These are phyloP conservation scores for Spizellomyces sp. DNA, from an alignment of 192 early-diverging fungal genomes.

Conservation along the genomic window DNA sequence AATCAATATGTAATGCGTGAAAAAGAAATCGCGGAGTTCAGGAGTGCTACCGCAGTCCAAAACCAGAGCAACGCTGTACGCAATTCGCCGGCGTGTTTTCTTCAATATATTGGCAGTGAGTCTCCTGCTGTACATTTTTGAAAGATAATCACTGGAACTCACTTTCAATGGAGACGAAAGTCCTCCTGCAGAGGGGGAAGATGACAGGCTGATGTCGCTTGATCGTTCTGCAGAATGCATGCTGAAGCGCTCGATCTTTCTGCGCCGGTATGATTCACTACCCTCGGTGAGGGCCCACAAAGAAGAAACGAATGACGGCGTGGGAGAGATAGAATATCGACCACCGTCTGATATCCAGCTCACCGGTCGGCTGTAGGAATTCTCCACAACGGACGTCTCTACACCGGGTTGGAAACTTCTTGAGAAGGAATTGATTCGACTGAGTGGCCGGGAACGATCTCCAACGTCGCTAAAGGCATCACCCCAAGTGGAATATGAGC, in stretches of 20 bases:
- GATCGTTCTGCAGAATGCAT: constrained; percentile 8
- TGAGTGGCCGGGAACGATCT: neutral
- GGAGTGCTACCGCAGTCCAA: constrained; percentile 20
- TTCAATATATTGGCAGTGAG: neutral
- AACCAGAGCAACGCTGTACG: constrained; percentile 28
- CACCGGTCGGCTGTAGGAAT: constrained; percentile 4
- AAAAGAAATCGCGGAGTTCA: constrained; percentile 35
- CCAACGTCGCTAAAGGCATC: constrained; percentile 9
- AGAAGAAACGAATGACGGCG: neutral
- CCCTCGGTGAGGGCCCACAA: constrained; percentile 8
- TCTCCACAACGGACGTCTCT: neutral
- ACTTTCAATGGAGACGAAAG: neutral
- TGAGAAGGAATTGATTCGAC: neutral
- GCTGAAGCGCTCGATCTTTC: constrained; percentile 23
- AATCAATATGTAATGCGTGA: constrained; percentile 34
- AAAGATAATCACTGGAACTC: neutral
- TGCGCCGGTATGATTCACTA: constrained; percentile 10
- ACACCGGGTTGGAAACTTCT: neutral
- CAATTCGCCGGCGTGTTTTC: constrained; percentile 13
- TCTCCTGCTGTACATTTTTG: neutral
- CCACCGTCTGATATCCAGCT: neutral
- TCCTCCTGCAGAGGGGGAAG: neutral
- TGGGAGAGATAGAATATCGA: neutral
- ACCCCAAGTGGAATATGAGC: constrained; percentile 21
- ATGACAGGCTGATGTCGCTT: neutral